Percentiles rank a stretch among this genome's conserved stretches.
Evolutionary conservation across 78 protist species (phyloP).

Genomic region (Dictyostelium purpureum): DNA sequence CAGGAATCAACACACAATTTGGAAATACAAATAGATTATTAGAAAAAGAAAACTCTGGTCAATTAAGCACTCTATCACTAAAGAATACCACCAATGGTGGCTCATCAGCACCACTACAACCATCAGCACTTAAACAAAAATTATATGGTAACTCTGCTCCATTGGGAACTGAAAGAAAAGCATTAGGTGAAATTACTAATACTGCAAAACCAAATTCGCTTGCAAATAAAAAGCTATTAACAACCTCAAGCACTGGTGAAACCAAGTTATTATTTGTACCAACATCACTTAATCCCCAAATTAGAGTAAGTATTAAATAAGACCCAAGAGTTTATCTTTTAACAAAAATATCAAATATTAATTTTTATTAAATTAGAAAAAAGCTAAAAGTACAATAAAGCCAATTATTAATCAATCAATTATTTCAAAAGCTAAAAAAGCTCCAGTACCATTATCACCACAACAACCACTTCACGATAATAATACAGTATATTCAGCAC

Average conservation of each 20-base stretch:
- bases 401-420: background rate
- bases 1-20: background rate
- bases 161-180: conserved; percentile 19
- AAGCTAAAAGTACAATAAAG: background rate
- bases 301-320: background rate
- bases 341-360: background rate
- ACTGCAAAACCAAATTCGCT: background rate
- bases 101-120: background rate
- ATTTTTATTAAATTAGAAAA: background rate
- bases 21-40: background rate
- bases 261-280: conserved; percentile 19
- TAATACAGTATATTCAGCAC: conserved; percentile 35
- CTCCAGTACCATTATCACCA: too few species aligned
- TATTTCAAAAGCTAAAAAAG: background rate
- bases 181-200: conserved; percentile 35
- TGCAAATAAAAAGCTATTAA: background rate
- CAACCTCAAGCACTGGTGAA: background rate
- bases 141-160: background rate
- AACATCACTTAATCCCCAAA: conserved; percentile 13
- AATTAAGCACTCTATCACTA: background rate
- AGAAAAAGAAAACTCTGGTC: conserved; percentile 16
- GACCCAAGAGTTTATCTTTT: background rate
- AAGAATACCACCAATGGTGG: background rate
- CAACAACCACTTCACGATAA: background rate
- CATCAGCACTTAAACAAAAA: conserved; percentile 6